These are phyloP conservation scores for Phytopythium cucurbitacearum DNA, from an alignment of 352 stramenopile species.

Conservation along the genomic window DNA sequence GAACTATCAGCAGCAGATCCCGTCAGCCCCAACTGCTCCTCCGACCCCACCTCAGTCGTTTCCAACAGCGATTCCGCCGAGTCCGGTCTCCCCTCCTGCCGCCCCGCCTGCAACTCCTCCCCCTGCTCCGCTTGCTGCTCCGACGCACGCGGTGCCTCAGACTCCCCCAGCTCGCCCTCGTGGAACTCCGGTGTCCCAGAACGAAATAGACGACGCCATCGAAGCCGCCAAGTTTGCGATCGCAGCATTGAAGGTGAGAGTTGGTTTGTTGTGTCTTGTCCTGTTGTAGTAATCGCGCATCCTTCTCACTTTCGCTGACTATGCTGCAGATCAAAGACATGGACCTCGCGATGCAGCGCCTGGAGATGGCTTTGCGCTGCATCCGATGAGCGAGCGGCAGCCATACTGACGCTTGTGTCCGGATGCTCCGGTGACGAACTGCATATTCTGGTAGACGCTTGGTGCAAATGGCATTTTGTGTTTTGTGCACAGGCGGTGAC, in stretches of 20 bases:
- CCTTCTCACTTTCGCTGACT: neutral
- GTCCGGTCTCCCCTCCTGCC: neutral
- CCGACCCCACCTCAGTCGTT: neutral
- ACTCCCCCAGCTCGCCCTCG: constrained; percentile 17
- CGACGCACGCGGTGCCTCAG: constrained; percentile 10
- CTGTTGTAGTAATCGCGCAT: no score
- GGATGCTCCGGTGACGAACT: no score
- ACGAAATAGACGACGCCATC: constrained; percentile 78
- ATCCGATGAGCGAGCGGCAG: constrained; percentile 38
- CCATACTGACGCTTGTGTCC: neutral
- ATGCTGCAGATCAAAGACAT: constrained; percentile 65
- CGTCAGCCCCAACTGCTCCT: neutral
- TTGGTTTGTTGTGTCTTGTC: neutral
- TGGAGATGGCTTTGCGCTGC: constrained; percentile 69
- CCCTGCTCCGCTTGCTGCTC: constrained; percentile 3
- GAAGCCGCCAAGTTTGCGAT: constrained; percentile 82
- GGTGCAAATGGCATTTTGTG: no score
- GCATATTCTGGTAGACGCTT: no score
- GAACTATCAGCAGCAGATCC: constrained; percentile 4
- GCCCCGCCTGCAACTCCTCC: constrained; percentile 7
- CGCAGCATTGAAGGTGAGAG: constrained; percentile 65
- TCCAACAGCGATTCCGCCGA: neutral
- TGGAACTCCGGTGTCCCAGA: constrained; percentile 46
- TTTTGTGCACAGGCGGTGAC: no score
- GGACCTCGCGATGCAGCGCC: constrained; percentile 68